phyloP scores from a whole-genome alignment of 1,139 yeast genomes.

The Diutina ranongensis region DNA sequence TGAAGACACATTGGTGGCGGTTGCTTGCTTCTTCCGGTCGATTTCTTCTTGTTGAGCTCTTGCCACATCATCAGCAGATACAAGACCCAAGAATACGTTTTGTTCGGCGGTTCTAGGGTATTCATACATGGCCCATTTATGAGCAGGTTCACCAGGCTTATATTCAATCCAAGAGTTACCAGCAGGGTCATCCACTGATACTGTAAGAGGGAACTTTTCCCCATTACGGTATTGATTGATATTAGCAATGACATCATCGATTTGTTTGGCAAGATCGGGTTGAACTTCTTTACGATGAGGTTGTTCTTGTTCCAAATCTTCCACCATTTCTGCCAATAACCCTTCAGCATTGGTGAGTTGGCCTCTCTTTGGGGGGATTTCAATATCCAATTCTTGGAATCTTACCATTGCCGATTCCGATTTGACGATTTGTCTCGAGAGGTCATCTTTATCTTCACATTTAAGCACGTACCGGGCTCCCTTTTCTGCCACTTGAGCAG shows the following conservation, averaged over 20 bases:
- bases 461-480: slow-evolving; percentile 68
- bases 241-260: slow-evolving; percentile 54
- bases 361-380: slow-evolving; percentile 92
- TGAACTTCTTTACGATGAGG: slow-evolving; percentile 59
- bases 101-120: slow-evolving; percentile 85
- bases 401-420: slow-evolving; percentile 78
- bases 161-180: slow-evolving; percentile 97
- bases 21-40: slow-evolving; percentile 27
- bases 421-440: slow-evolving; percentile 86
- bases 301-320: slow-evolving; percentile 76
- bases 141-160: slow-evolving; percentile 77
- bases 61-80: slow-evolving; percentile 69
- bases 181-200: slow-evolving; percentile 83
- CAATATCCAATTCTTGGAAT: slow-evolving; percentile 79
- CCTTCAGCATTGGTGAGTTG: slow-evolving; percentile 92
- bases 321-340: slow-evolving; percentile 66
- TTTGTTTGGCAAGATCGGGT: slow-evolving; percentile 67
- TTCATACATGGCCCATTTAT: slow-evolving; percentile 82
- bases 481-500: slow-evolving; percentile 77
- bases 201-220: slow-evolving; percentile 66
- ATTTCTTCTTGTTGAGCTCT: slow-evolving; percentile 33
- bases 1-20: slow-evolving; percentile 20
- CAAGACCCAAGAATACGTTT: slow-evolving; percentile 75
- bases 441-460: slow-evolving; percentile 61
- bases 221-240: slow-evolving; percentile 51